Evolutionary conservation across 129 eudicot species (phyloP).

Genomic region (Flaveria trinervia): DNA sequence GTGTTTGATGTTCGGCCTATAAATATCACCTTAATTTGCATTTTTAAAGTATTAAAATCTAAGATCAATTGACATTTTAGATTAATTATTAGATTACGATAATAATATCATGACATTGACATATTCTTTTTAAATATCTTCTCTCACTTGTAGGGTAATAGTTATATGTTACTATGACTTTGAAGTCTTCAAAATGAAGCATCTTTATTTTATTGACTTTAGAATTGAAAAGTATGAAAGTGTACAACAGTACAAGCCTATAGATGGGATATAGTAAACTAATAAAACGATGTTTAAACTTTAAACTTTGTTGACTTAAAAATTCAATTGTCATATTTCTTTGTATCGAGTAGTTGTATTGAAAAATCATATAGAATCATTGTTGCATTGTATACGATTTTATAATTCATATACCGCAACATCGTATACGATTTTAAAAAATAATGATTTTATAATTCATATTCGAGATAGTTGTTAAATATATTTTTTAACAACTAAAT

Average conservation of each 20-base stretch:
- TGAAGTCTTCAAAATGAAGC: constrained; percentile 16
- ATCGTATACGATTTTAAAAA: no score
- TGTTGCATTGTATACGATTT: no score
- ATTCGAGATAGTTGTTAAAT: no score
- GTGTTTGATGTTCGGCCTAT: background rate
- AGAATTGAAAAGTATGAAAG: background rate
- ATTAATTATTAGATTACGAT: no score
- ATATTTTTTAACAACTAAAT: no score
- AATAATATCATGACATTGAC: constrained; percentile 3
- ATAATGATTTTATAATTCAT: no score
- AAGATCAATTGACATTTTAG: constrained; percentile 9
- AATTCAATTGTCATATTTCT: no score
- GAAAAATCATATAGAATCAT: no score
- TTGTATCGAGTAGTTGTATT: no score
- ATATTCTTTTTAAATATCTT: background rate
- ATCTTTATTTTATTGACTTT: constrained; percentile 25
- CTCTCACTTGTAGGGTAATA: constrained; percentile 13
- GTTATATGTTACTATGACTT: background rate
- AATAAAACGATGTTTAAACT: no score
- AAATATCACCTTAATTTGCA: background rate
- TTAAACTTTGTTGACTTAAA: no score
- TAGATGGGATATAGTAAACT: background rate
- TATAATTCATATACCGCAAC: no score
- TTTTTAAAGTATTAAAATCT: background rate
- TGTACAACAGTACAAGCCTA: background rate